Evolutionary conservation across 2,329 filamentous ascomycete species (phyloP), one percentile per base, ranked within the genome.

Genomic region (Cytospora piceicola): DNA sequence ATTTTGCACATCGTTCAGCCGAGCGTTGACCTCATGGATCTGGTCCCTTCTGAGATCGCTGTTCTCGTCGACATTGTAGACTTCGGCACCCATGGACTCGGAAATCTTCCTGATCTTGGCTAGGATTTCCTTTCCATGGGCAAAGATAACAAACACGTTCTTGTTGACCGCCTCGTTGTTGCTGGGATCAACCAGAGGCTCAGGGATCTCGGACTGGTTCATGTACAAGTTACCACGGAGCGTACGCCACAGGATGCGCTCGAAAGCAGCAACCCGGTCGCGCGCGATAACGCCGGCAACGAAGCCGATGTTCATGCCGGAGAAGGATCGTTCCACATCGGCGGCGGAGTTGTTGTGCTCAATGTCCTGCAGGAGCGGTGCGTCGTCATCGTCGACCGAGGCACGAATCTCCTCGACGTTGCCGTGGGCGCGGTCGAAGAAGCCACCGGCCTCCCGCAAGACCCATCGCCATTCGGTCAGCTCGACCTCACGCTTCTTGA

Each of bases 81-180:
- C 86, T 75, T 97, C 93, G 64, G 96, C 95, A 68, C 94, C 92
- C 79, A 99, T 90, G 11, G 94, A 97, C 81, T 99, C 95, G 1
- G 94, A 98, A 68, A 99, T 98, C 85, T 97, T 98, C 75, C 95
- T 89, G 76, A 99, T 98, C 88, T 99, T 99, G 75, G 94, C 92
- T 73, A 99, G 89, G 72, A 99, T 97, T 79, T 98, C 94, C 80
- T 97, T 97, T 75, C 95, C 95, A 75, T 99, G 95, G 15, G 95
- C 95, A 73, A 99, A 99, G 78, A 99, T 99, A 75, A 99, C 94
- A 75, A 99, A 99, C 64, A 99, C 95, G 73, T 97, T 99, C 88
- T 99, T 99, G 82, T 91, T 88, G 72, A 96, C 85, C 70, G 92
- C 85, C 80, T 98, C 94, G 77, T 98, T 97, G 81, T 88, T 97